phyloP scores from a whole-genome alignment of 257 asterid genomes.

The Marsdenia floribunda region DNA sequence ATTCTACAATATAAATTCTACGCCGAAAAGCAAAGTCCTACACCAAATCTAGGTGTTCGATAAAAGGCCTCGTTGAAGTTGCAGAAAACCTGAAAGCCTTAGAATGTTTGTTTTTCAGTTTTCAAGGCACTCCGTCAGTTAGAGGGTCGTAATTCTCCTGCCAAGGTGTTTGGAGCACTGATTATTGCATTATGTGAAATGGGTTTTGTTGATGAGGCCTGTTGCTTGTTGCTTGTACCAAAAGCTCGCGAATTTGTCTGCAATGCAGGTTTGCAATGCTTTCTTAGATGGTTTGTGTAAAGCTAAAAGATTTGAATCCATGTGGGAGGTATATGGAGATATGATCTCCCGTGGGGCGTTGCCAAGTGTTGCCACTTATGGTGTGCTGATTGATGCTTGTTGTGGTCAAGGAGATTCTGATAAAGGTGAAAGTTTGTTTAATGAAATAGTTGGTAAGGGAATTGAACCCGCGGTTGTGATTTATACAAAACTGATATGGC shows the following conservation, averaged over 20 bases:
- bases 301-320: constrained; percentile 30
- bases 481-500: constrained; percentile 52
- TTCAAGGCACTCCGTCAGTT: constrained; percentile 41
- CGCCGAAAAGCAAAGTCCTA: constrained; percentile 33
- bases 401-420: constrained; percentile 40
- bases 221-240: constrained; percentile 67
- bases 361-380: constrained; percentile 64
- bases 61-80: constrained; percentile 60
- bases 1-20: constrained; percentile 45
- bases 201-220: constrained; percentile 62
- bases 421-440: constrained; percentile 38
- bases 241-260: constrained; percentile 43
- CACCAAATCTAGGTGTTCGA: constrained; percentile 69
- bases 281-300: constrained; percentile 53
- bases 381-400: constrained; percentile 60
- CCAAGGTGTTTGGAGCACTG: constrained; percentile 50
- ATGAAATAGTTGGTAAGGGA: constrained; percentile 56
- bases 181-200: constrained; percentile 54
- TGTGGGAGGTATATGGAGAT: constrained; percentile 55
- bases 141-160: constrained; percentile 14
- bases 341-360: constrained; percentile 46
- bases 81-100: constrained; percentile 37
- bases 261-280: constrained; percentile 52
- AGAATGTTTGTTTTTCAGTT: constrained; percentile 44
- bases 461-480: constrained; percentile 53